Percentiles rank a stretch among this genome's conserved stretches.
phyloP scores from a whole-genome alignment of 2,329 filamentous ascomycete genomes.

The Coniochaeta pulveracea region DNA sequence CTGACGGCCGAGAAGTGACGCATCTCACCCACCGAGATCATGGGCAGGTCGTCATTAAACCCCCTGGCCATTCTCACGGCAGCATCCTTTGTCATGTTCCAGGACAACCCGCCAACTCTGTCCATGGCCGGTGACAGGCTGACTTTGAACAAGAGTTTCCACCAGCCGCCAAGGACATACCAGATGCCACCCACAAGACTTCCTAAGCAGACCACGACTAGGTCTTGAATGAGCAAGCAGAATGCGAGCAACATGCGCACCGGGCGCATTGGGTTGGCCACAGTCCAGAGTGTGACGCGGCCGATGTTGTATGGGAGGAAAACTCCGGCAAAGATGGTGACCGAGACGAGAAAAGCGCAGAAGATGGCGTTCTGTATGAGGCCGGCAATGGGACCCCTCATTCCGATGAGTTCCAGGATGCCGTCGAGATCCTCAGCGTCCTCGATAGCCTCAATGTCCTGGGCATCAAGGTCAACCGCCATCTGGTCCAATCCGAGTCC shows the following conservation, averaged over 20 bases:
- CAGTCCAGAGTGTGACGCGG: conserved; percentile 66
- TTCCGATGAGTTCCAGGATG: conserved; percentile 88
- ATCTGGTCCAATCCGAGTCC: too few species aligned
- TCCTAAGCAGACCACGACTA: conserved; percentile 54
- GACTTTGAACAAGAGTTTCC: conserved; percentile 22
- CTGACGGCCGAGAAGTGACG: conserved; percentile 68
- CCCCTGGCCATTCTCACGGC: conserved; percentile 36
- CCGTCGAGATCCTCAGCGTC: conserved; percentile 93
- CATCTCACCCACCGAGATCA: conserved; percentile 48
- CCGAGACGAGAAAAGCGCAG: conserved; percentile 77
- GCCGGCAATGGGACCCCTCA: conserved; percentile 84
- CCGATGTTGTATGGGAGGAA: conserved; percentile 90
- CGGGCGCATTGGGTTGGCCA: conserved; percentile 71
- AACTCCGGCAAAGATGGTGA: conserved; percentile 75
- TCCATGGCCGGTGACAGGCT: conserved; percentile 15
- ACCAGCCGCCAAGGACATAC: conserved; percentile 11
- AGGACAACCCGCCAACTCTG: conserved; percentile 19
- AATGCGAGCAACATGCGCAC: conserved; percentile 60
- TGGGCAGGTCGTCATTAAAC: conserved; percentile 36
- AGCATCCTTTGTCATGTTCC: conserved; percentile 29
- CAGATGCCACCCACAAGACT: conserved; percentile 28
- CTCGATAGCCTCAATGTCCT: conserved; percentile 67
- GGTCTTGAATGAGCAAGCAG: conserved; percentile 72
- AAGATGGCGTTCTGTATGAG: conserved; percentile 93
- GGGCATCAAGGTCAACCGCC: conserved; percentile 58